A percentile compares a stretch with the other conserved stretches of the same genome.
Conservation (phyloP, 176 grass and related monocot genomes). For the Ensete ventricosum region DNA sequence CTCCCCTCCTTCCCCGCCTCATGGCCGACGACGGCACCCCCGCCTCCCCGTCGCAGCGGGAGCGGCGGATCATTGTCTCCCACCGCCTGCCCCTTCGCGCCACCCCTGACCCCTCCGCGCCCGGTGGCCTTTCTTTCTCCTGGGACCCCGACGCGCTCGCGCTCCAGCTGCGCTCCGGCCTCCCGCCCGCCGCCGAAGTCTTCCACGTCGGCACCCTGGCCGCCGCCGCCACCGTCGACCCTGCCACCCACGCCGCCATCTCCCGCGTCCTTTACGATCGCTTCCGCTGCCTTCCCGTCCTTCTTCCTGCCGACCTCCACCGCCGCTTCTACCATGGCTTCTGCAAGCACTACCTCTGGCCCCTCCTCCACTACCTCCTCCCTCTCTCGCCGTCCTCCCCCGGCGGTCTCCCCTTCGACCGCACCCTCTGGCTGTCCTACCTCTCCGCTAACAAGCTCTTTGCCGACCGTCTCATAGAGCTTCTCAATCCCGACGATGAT, state of each 20-base stretch:
- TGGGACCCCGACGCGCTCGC: constrained; percentile 29
- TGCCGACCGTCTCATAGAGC: constrained; percentile 20
- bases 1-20: not conserved
- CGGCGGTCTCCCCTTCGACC: constrained; percentile 22
- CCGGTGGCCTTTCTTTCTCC: constrained; percentile 37
- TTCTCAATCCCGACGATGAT: constrained; percentile 28
- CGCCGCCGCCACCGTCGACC: constrained; percentile 3
- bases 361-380: constrained; percentile 38
- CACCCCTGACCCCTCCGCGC: constrained; percentile 26
- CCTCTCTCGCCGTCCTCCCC: constrained; percentile 8
- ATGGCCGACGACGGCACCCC: not conserved
- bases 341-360: constrained; percentile 59
- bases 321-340: constrained; percentile 31
- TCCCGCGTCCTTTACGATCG: constrained; percentile 14
- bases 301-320: constrained; percentile 21
- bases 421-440: constrained; percentile 4
- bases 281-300: constrained; percentile 42
- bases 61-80: constrained; percentile 46
- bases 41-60: not conserved
- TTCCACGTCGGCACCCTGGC: constrained; percentile 40
- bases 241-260: constrained; percentile 13
- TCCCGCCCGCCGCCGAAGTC: constrained; percentile 3
- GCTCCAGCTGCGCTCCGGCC: constrained; percentile 36
- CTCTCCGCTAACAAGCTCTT: constrained; percentile 24
- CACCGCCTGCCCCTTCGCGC: constrained; percentile 58